Conservation (phyloP, 1,284 basidiomycete genomes). For the Salmacisia buchloeana region DNA sequence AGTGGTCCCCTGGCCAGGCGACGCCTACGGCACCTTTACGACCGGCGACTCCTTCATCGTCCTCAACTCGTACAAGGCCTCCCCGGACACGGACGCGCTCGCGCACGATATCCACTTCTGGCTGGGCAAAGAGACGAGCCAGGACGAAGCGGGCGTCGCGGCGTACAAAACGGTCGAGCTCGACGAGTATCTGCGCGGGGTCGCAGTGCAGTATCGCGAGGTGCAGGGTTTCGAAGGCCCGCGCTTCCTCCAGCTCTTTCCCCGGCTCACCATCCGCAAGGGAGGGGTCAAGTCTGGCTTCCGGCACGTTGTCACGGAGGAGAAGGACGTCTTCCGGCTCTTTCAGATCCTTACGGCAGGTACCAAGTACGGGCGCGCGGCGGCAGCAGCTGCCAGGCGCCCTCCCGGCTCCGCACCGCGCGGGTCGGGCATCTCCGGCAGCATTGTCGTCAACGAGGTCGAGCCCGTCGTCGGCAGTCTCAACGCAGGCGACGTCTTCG, state of each 20-base stretch:
- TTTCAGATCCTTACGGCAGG: conserved; percentile 8
- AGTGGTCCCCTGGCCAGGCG: conserved; percentile 59
- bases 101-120: conserved; percentile 64
- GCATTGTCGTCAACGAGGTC: conserved; percentile 11
- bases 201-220: conserved; percentile 62
- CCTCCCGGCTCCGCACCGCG: neutral
- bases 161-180: conserved; percentile 66
- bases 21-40: conserved; percentile 59
- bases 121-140: conserved; percentile 60
- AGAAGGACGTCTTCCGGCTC: conserved; percentile 8
- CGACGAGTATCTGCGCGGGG: conserved; percentile 62
- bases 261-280: conserved; percentile 57
- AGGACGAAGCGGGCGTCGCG: conserved; percentile 63
- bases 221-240: conserved; percentile 60
- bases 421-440: neutral
- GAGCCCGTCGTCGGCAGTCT: neutral
- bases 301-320: conserved; percentile 53
- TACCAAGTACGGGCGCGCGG: neutral
- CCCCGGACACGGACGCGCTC: conserved; percentile 56
- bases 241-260: conserved; percentile 59
- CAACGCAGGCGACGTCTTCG: conserved; percentile 5
- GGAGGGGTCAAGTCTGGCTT: conserved; percentile 63
- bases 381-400: neutral
- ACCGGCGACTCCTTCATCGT: conserved; percentile 65
- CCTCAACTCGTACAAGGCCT: conserved; percentile 55